Evolutionary conservation across 768 basidiomycete species (phyloP).

Genomic region (Tricholoma matsutake): DNA sequence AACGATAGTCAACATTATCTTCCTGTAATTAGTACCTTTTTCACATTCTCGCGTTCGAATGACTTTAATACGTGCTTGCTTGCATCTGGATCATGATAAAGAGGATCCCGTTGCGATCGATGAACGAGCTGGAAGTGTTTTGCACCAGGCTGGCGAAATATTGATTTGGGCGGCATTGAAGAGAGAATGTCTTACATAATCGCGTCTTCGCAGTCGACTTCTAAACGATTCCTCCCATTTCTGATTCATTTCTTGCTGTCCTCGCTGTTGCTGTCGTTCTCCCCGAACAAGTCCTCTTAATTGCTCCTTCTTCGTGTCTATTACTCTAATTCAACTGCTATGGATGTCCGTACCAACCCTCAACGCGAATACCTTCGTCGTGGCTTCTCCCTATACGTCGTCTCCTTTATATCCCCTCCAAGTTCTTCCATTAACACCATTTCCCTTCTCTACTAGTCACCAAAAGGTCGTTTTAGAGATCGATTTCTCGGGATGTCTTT

Average conservation of each 20-base stretch:
- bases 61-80: conserved; percentile 86
- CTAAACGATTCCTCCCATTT: conserved; percentile 11
- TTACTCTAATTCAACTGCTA: conserved; percentile 15
- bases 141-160: conserved; percentile 86
- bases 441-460: conserved; percentile 75
- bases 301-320: conserved; percentile 23
- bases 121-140: conserved; percentile 97
- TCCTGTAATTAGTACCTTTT: conserved; percentile 45
- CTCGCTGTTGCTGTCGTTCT: conserved; percentile 6
- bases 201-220: conserved; percentile 15
- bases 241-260: conserved; percentile 13
- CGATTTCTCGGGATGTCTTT: conserved; percentile 84
- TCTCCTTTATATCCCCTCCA: conserved; percentile 25
- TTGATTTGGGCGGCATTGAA: conserved; percentile 75
- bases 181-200: conserved; percentile 34
- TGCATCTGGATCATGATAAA: conserved; percentile 91
- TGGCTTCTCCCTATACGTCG: conserved; percentile 88
- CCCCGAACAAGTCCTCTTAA: conserved; percentile 23
- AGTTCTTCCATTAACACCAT: conserved; percentile 37
- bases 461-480: conserved; percentile 95
- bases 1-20: conserved; percentile 11
- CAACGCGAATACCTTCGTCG: conserved; percentile 79
- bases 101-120: conserved; percentile 91
- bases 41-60: conserved; percentile 67
- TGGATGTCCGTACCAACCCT: conserved; percentile 54